Evolutionary conservation across 257 asterid species (phyloP), one percentile per base, ranked within the genome.

Genomic region (Paulownia fortunei): DNA sequence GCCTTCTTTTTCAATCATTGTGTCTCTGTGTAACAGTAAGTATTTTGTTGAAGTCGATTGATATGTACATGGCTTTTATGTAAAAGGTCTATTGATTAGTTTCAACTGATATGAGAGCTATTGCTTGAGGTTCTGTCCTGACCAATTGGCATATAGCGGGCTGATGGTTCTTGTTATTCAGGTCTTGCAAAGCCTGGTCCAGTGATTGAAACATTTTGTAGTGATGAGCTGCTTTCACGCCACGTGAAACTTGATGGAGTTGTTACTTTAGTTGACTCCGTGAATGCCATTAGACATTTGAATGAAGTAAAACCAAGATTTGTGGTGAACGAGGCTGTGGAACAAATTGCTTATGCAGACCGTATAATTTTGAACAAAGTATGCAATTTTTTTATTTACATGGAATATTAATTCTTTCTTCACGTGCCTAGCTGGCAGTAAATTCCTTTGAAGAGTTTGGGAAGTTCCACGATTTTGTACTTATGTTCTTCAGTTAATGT

Each of bases 171-270:
- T 59, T 76, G 56, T 76, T 79, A 76, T 83, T 63, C 87, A 95
- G 99, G 98, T 84, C 98, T 95, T 81, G 99, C 99, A 41, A 95
- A 93, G 86, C 99, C 98, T 59, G 98, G 97, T 80, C 99, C 99
- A 24, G 99, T 93, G 58, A 95, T 95, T 80, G 98, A 95, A 82
- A 93, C 98, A 72, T 95, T 95, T 84, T 90, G 93, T 73, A 83
- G 94, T 55, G 98, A 95, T 78, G 98, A 93, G 80, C 70, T 93
- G 82, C 92, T 95, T 55, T 86, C 97, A 10, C 90, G 90, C 16
- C 84, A 93, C 4, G 96, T 95, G 82, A 95, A 91, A 88, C 99
- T 95, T 79, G 99, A 95, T 73, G 99, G 99, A 46, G 98, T 95
- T 60, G 96, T 95, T 68, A 93, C 99, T 74, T 79, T 95, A 82